Conservation (phyloP, 148 eudicot genomes). For the Arctostaphylos glauca region DNA sequence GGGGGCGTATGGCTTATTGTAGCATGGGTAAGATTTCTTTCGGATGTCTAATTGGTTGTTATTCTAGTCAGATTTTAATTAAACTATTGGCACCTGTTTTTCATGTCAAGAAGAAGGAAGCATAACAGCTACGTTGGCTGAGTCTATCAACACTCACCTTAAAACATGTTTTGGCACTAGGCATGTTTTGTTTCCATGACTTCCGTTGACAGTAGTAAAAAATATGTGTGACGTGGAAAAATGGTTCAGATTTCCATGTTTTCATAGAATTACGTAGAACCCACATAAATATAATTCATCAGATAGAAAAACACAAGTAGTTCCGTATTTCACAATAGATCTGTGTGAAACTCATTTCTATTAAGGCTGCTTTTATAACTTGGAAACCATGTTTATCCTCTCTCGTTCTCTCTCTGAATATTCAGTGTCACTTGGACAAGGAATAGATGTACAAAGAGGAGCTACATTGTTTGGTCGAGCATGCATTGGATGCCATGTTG, state of each 20-base stretch:
- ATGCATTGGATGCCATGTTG: conserved; percentile 90
- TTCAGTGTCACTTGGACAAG: conserved; percentile 36
- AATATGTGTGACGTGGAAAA: neutral
- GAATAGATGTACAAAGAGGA: conserved; percentile 42
- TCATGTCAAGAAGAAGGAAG: neutral
- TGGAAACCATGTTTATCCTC: neutral
- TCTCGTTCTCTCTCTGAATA: neutral
- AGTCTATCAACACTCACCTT: neutral
- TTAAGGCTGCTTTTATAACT: neutral
- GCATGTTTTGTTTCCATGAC: neutral
- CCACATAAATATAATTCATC: neutral
- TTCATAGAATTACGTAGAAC: neutral
- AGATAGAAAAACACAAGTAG: neutral
- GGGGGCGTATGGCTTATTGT: neutral
- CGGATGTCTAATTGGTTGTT: neutral
- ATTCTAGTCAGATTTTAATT: neutral
- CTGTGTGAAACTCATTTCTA: neutral
- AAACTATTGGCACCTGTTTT: neutral
- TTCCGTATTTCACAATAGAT: neutral
- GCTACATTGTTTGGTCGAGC: conserved; percentile 51
- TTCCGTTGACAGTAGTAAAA: neutral
- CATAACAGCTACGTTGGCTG: neutral
- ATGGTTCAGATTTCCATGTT: neutral
- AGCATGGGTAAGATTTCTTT: neutral
- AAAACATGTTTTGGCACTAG: neutral